phyloP scores from a whole-genome alignment of 371 early-diverging fungal species.

The Apophysomyces elegans region DNA sequence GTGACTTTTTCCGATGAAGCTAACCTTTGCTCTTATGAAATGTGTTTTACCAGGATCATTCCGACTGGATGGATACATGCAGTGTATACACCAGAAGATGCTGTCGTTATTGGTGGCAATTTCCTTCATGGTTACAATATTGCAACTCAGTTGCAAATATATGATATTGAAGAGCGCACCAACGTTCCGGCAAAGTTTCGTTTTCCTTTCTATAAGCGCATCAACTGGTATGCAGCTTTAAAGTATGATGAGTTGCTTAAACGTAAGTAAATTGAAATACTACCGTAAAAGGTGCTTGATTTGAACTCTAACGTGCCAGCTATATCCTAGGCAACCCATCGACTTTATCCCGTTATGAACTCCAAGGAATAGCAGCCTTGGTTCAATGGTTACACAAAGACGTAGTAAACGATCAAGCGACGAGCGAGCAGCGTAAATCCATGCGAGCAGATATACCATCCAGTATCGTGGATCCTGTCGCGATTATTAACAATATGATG shows the following conservation, averaged over 20 bases:
- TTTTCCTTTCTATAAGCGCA: constrained; percentile 82
- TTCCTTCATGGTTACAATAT: constrained; percentile 83
- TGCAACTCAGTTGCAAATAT: constrained; percentile 66
- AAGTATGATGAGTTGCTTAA: constrained; percentile 35
- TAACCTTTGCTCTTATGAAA: constrained; percentile 1
- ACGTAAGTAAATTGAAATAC: neutral
- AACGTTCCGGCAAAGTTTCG: constrained; percentile 80
- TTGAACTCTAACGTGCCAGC: too few relatives aligned
- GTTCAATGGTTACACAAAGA: constrained; percentile 17
- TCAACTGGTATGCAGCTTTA: constrained; percentile 76
- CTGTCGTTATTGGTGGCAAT: constrained; percentile 93
- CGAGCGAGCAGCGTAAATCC: neutral
- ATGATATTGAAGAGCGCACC: constrained; percentile 79
- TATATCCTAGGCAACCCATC: neutral
- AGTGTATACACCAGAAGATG: constrained; percentile 85
- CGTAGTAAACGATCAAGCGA: neutral
- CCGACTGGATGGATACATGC: constrained; percentile 97
- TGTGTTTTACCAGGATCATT: constrained; percentile 65
- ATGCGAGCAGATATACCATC: constrained; percentile 10
- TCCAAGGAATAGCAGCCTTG: constrained; percentile 12
- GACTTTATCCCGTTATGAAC: constrained; percentile 10
- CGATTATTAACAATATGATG: constrained; percentile 7
- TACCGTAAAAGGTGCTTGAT: too few relatives aligned
- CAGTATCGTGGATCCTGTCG: constrained; percentile 3
- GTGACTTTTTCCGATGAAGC: too few relatives aligned